Evolutionary conservation across 345 rosid genomes (phyloP).

Genomic region (Litchi chinensis): DNA sequence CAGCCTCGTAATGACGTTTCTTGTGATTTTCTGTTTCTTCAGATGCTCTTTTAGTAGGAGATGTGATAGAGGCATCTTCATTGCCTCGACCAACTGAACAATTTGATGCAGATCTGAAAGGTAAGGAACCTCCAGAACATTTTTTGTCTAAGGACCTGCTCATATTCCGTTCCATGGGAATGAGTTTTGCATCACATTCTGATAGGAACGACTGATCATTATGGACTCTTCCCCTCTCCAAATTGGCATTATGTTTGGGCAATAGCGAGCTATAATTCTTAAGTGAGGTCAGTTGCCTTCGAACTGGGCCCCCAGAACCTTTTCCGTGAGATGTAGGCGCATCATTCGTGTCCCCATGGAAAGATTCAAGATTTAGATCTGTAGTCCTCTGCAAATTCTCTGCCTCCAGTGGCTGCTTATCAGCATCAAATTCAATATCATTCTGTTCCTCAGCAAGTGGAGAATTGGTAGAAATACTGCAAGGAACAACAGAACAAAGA

Average conservation of each 20-base stretch:
- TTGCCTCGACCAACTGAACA: slow-evolving; percentile 16
- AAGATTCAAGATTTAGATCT: slow-evolving; percentile 20
- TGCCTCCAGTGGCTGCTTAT: slow-evolving; percentile 25
- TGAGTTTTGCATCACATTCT: slow-evolving; percentile 8
- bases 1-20: slow-evolving; percentile 21
- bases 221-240: slow-evolving; percentile 21
- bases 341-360: slow-evolving; percentile 26
- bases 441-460: slow-evolving; percentile 26
- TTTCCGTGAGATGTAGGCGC: slow-evolving; percentile 19
- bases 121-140: slow-evolving; percentile 19
- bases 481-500: slow-evolving; percentile 75
- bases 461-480: slow-evolving; percentile 50
- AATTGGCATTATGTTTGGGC: slow-evolving; percentile 23
- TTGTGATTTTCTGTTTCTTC: slow-evolving; percentile 5
- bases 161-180: slow-evolving; percentile 16
- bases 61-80: slow-evolving; percentile 20
- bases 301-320: slow-evolving; percentile 27
- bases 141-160: slow-evolving; percentile 13
- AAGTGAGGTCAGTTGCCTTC: slow-evolving; percentile 40
- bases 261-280: slow-evolving; percentile 42
- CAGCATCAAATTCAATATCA: slow-evolving; percentile 30
- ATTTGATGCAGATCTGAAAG: slow-evolving; percentile 19
- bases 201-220: slow-evolving; percentile 21
- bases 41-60: slow-evolving; percentile 16
- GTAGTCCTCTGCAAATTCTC: slow-evolving; percentile 25